Base-by-base conservation (phyloP, 108 stramenopile genomes). In the Skeletonema tropicum region DNA sequence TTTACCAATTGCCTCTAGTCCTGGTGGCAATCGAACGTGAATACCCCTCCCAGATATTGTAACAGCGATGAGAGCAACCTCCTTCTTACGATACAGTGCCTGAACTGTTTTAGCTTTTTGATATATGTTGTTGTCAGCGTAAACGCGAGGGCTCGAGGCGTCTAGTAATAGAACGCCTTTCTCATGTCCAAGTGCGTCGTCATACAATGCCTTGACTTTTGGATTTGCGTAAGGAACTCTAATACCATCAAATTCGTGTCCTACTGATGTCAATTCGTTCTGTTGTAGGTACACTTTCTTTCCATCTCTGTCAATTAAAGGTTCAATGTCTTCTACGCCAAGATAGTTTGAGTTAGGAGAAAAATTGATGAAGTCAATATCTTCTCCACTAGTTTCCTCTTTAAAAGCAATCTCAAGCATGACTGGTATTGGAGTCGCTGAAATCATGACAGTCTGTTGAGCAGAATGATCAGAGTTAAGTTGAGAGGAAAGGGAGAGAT, bases 81-180 rank as follows among this genome's bases (percentile, higher is more conserved):
- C 59, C 55, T 64, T 60, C 8, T 48, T 38, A 19, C 45, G 26
- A 17, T 58, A 66, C 9, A 49, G 42, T 26, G 55, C 32, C 25
- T 75, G 74, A 15, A 80, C 74, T 38, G 49, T 46, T 21, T 6
- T 0, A 3, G 79, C 73, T 70, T 80, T 75, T 11, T 75, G 57
- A 3, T 35, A 32, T 15, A 80, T 33, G 19, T 80, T 80, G 8
- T 38, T 39, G 17, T 30, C 19, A 45, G 68, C 79, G 52, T 26
- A 39, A 3, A 75, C 74, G 64, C 48, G 48, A 52, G 79, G 79
- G 60, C 59, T 65, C 13, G 79, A 65, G 32, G 66, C 68, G 59
- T 80, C 74, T 29, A 80, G 35, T 5, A 80, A 3, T 9, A 80
- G 79, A 32, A 75, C 68, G 2, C 79, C 79, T 65, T 80, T 80